Evolutionary conservation across 495 filamentous ascomycete genomes (phyloP).

Genomic region (Hypoxylon fragiforme): DNA sequence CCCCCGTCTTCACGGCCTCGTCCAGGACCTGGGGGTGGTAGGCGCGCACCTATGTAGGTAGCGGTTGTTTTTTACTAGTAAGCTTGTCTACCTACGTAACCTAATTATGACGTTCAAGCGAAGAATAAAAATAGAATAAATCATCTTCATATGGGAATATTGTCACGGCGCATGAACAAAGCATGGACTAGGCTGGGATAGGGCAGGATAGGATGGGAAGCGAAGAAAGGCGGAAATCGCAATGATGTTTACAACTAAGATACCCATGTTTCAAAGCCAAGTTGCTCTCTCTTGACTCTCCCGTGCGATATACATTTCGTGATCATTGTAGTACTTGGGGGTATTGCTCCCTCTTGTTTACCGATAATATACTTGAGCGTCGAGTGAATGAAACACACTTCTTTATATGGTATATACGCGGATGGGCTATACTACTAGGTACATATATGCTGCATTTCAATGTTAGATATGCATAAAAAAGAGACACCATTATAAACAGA

Average conservation of each 20-base stretch:
- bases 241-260: conserved; percentile 3
- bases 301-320: background rate
- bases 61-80: too few species aligned
- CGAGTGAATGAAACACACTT: too few species aligned
- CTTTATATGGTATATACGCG: conserved; percentile 5
- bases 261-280: conserved; percentile 4
- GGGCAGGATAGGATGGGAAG: too few species aligned
- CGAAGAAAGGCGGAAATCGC: background rate
- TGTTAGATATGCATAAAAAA: background rate
- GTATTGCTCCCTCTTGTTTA: background rate
- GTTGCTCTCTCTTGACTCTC: background rate
- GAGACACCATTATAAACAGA: conserved; percentile 9
- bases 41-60: background rate
- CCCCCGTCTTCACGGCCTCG: conserved; percentile 88
- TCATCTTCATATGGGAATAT: too few species aligned
- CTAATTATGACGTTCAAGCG: too few species aligned
- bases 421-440: conserved; percentile 20
- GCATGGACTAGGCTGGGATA: too few species aligned
- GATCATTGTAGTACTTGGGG: too few species aligned
- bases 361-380: too few species aligned
- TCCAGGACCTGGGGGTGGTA: conserved; percentile 96
- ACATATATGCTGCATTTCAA: background rate
- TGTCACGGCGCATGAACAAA: too few species aligned
- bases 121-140: too few species aligned
- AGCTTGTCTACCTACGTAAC: too few species aligned